A percentile compares a stretch with the other conserved stretches of the same genome.
phyloP scores from a whole-genome alignment of 441 rosid genomes.

The Euphorbia celastroides region DNA sequence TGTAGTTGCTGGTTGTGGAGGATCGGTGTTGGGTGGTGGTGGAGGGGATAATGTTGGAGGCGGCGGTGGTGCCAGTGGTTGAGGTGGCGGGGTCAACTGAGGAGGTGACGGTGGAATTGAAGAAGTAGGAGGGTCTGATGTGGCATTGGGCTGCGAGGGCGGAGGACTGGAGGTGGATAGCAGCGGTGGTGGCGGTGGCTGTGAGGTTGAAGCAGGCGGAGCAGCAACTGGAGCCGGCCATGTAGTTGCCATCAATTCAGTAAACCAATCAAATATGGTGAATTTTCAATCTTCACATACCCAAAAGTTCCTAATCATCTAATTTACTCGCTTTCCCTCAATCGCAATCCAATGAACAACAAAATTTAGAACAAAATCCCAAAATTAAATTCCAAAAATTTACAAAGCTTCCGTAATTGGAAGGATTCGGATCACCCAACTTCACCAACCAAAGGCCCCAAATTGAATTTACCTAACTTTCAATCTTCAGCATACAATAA shows the following conservation, averaged over 20 bases:
- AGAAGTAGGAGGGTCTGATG: neutral
- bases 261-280: conserved; percentile 6
- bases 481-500: conserved; percentile 28
- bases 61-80: conserved; percentile 15
- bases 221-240: conserved; percentile 33
- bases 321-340: neutral
- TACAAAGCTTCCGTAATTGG: neutral
- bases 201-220: conserved; percentile 20
- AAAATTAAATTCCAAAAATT: neutral
- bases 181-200: conserved; percentile 20
- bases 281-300: conserved; percentile 12
- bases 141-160: conserved; percentile 19
- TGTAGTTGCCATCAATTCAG: conserved; percentile 29
- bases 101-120: conserved; percentile 15
- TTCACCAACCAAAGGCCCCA: conserved; percentile 30
- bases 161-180: conserved; percentile 7
- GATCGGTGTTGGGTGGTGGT: neutral
- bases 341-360: neutral
- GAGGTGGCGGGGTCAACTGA: conserved; percentile 21
- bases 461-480: conserved; percentile 26
- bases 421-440: conserved; percentile 26
- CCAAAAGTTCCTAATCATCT: conserved; percentile 3
- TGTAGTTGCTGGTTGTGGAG: conserved; percentile 20
- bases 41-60: conserved; percentile 28
- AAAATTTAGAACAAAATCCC: conserved; percentile 7